These are phyloP conservation scores for Colletotrichum sp. DNA, from an alignment of 2,329 filamentous ascomycete genomes.

Conservation along the genomic window DNA sequence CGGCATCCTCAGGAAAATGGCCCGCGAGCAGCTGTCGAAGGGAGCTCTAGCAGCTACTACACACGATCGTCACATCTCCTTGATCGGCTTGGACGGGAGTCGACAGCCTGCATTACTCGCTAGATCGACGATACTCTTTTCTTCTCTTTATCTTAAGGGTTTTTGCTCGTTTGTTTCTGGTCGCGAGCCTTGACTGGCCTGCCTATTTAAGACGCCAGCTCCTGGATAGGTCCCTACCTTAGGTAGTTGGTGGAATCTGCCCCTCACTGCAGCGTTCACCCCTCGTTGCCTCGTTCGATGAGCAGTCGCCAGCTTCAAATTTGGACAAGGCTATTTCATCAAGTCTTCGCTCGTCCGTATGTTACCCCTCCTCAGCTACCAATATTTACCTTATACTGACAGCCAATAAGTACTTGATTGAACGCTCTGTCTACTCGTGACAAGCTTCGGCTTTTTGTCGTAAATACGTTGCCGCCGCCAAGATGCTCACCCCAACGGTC, in stretches of 20 bases:
- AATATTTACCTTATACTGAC: not conserved
- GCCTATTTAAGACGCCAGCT: not conserved
- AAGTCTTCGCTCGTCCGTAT: not conserved
- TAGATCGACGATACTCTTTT: rapidly evolving
- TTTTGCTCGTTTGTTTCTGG: not conserved
- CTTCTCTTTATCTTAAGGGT: not conserved
- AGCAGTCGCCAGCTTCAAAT: not conserved
- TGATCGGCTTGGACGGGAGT: not conserved
- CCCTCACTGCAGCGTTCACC: not conserved
- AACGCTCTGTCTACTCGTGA: not conserved
- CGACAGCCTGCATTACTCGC: not conserved
- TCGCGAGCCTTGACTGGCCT: not conserved
- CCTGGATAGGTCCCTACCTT: not conserved
- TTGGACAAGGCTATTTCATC: not conserved
- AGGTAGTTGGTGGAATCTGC: not conserved
- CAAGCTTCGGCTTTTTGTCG: not conserved
- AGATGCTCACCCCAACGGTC: constrained; percentile 42
- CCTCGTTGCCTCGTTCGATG: not conserved
- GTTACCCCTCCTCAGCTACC: not conserved
- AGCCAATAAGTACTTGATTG: not conserved
- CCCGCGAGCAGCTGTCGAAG: not conserved
- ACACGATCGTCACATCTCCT: not conserved
- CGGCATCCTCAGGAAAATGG: not conserved
- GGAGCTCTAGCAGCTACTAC: not conserved
- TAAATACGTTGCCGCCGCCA: not conserved